These are phyloP conservation scores for Aspergillus alliaceus DNA, from an alignment of 2,329 filamentous ascomycete species.

Conservation along the genomic window DNA sequence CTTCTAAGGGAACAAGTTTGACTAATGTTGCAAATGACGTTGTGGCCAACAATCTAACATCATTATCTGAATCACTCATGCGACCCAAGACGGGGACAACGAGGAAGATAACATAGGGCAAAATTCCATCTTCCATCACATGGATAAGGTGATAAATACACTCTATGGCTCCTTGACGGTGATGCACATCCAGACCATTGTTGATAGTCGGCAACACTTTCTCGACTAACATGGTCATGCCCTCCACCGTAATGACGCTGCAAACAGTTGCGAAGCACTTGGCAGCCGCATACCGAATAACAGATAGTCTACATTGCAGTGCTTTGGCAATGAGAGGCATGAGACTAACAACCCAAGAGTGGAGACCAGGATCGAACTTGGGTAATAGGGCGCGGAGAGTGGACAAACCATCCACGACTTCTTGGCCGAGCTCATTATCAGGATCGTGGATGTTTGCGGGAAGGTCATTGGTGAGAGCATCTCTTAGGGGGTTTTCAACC, in stretches of 20 bases:
- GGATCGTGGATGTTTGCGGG: slow-evolving; percentile 73
- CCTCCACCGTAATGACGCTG: slow-evolving; percentile 91
- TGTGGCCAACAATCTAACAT: slow-evolving; percentile 89
- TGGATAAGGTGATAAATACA: slow-evolving; percentile 96
- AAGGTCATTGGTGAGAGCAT: slow-evolving; percentile 71
- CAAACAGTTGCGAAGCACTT: slow-evolving; percentile 98
- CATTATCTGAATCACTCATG: slow-evolving; percentile 98
- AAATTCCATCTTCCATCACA: slow-evolving; percentile 93
- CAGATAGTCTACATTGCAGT: slow-evolving; percentile 81
- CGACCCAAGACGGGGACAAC: slow-evolving; percentile 94
- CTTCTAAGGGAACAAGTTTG: slow-evolving; percentile 94
- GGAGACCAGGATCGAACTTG: slow-evolving; percentile 74
- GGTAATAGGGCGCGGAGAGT: slow-evolving; percentile 89
- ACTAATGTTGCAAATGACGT: slow-evolving; percentile 96
- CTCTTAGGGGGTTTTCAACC: slow-evolving; percentile 77
- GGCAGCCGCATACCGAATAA: slow-evolving; percentile 93
- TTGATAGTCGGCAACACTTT: slow-evolving; percentile 88
- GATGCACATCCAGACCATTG: slow-evolving; percentile 83
- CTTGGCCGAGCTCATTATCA: slow-evolving; percentile 76
- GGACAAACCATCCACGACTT: slow-evolving; percentile 91
- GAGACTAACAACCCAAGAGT: slow-evolving; percentile 77
- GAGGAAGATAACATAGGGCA: slow-evolving; percentile 98
- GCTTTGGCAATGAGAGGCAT: slow-evolving; percentile 85
- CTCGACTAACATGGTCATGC: slow-evolving; percentile 94
- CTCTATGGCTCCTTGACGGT: slow-evolving; percentile 91